These are phyloP conservation scores for Cinnamomum micranthum DNA, from an alignment of 164 flowering plant species.

Conservation along the genomic window DNA sequence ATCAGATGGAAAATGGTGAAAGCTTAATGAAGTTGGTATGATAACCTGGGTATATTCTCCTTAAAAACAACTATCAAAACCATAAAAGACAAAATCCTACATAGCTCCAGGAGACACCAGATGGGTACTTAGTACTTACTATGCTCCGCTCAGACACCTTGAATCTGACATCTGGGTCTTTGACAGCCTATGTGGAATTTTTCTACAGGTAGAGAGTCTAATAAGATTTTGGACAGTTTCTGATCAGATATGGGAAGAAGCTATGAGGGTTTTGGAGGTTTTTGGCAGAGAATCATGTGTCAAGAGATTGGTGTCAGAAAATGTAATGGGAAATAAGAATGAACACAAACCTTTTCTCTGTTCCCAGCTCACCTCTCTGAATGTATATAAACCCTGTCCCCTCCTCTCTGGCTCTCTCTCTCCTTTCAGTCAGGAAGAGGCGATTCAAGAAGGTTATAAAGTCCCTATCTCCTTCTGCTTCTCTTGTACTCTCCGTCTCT, in stretches of 20 bases:
- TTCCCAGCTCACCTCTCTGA: neutral
- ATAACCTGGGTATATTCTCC: too few relatives aligned
- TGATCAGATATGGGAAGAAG: conserved; percentile 7
- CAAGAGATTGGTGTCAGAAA: conserved; percentile 13
- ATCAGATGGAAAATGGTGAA: too few relatives aligned
- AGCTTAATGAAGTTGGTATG: too few relatives aligned
- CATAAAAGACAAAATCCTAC: too few relatives aligned
- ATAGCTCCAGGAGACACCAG: neutral
- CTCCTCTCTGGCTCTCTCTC: conserved; percentile 12
- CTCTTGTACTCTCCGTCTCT: too few relatives aligned
- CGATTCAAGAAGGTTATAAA: too few relatives aligned
- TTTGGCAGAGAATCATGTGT: conserved; percentile 5
- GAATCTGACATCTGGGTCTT: conserved; percentile 22
- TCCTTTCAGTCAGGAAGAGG: too few relatives aligned
- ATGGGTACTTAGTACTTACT: conserved; percentile 4
- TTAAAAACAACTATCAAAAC: too few relatives aligned
- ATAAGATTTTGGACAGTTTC: conserved; percentile 7
- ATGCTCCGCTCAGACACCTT: conserved; percentile 16
- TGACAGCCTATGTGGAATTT: conserved; percentile 16
- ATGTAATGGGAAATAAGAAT: neutral
- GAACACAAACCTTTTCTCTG: neutral
- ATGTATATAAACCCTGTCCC: neutral
- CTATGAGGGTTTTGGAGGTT: conserved; percentile 12
- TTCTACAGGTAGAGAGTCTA: neutral
- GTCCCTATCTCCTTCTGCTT: too few relatives aligned